Conservation (phyloP, 768 basidiomycete genomes). For the Auriscalpium vulgare region DNA sequence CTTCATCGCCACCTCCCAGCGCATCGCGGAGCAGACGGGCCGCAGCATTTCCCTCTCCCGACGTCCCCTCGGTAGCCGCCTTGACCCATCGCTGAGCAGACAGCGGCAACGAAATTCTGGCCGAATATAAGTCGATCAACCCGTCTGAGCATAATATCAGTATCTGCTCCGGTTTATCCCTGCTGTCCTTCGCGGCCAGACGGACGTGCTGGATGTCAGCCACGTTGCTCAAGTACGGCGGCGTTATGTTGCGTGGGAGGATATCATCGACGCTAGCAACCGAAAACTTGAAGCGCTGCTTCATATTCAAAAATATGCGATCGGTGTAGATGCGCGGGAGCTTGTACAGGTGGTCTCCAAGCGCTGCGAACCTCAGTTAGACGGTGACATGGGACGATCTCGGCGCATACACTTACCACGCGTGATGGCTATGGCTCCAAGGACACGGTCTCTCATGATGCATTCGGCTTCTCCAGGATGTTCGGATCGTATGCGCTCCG, state of each 20-base stretch:
- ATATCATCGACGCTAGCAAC: conserved; percentile 32
- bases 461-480: conserved; percentile 41
- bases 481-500: conserved; percentile 30
- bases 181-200: conserved; percentile 14
- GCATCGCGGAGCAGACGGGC: conserved; percentile 36
- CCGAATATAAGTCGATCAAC: conserved; percentile 37
- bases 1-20: conserved; percentile 34
- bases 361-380: conserved; percentile 25
- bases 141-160: conserved; percentile 49
- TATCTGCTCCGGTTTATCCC: conserved; percentile 18
- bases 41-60: conserved; percentile 24
- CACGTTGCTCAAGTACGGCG: conserved; percentile 43
- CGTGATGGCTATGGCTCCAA: conserved; percentile 50
- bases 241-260: conserved; percentile 38
- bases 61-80: conserved; percentile 17
- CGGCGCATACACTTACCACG: conserved; percentile 30
- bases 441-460: conserved; percentile 36
- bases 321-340: conserved; percentile 39
- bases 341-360: conserved; percentile 50
- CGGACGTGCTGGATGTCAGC: conserved; percentile 36
- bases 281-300: conserved; percentile 27
- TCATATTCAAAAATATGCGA: conserved; percentile 36
- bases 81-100: conserved; percentile 30
- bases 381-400: no score
- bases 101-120: conserved; percentile 15